phyloP scores from a whole-genome alignment of 2,329 filamentous ascomycete genomes.

The Exserohilum rostratum region DNA sequence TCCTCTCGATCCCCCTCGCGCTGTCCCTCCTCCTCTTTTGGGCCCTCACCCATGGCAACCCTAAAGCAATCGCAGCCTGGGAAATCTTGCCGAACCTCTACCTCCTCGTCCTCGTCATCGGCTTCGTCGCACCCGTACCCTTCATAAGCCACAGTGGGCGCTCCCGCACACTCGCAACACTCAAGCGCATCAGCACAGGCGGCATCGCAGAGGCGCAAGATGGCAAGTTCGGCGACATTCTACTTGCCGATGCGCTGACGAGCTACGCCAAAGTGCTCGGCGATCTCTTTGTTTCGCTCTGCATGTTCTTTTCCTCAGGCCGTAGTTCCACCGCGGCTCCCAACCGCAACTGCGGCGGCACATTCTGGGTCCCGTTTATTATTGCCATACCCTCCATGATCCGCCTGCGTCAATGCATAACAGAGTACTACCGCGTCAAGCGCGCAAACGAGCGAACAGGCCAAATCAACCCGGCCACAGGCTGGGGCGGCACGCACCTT shows the following conservation, averaged over 20 bases:
- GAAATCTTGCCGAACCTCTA: constrained; percentile 87
- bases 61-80: constrained; percentile 73
- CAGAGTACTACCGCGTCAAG: constrained; percentile 78
- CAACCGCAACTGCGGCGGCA: constrained; percentile 80
- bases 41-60: constrained; percentile 74
- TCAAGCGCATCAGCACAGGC: constrained; percentile 80
- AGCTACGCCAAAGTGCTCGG: constrained; percentile 92
- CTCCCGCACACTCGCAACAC: constrained; percentile 73
- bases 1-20: constrained; percentile 73
- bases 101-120: constrained; percentile 71
- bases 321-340: constrained; percentile 79
- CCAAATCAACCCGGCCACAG: constrained; percentile 54
- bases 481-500: constrained; percentile 84
- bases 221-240: constrained; percentile 92
- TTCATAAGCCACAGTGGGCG: constrained; percentile 73
- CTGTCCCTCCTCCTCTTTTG: constrained; percentile 83
- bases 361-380: constrained; percentile 79
- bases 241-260: constrained; percentile 92
- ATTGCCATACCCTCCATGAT: constrained; percentile 84
- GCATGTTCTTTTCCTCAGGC: constrained; percentile 82
- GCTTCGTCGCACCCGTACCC: constrained; percentile 76
- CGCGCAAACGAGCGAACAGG: constrained; percentile 54
- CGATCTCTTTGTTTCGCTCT: constrained; percentile 85
- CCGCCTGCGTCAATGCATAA: constrained; percentile 88
- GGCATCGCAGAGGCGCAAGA: constrained; percentile 85